Conservation (phyloP, 495 filamentous ascomycete species). For the Hamigera avellanea region DNA sequence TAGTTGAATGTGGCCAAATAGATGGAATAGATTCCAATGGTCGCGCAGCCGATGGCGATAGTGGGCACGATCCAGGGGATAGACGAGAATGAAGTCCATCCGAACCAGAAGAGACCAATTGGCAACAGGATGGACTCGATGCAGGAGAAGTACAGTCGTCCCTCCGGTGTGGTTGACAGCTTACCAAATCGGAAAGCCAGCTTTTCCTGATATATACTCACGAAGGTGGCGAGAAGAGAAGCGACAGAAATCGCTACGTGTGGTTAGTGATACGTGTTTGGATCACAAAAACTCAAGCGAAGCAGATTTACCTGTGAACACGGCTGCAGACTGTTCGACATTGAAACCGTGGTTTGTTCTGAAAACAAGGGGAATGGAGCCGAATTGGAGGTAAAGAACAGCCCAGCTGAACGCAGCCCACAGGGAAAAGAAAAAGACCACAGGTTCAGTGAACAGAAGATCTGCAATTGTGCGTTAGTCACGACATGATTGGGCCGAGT, state of each 20-base stretch:
- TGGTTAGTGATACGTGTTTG: background rate
- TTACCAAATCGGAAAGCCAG: slow-evolving; percentile 30
- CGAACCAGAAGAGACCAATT: slow-evolving; percentile 74
- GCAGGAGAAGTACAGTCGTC: slow-evolving; percentile 73
- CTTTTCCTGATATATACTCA: slow-evolving; percentile 67
- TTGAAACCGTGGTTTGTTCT: slow-evolving; percentile 55
- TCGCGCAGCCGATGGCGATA: slow-evolving; percentile 59
- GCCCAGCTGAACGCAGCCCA: slow-evolving; percentile 91
- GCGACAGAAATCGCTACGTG: slow-evolving; percentile 56
- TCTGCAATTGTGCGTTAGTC: slow-evolving; percentile 19
- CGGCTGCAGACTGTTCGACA: slow-evolving; percentile 52
- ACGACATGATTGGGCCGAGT: background rate
- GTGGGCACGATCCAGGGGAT: slow-evolving; percentile 72
- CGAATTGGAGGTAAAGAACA: slow-evolving; percentile 75
- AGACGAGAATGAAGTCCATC: slow-evolving; percentile 54
- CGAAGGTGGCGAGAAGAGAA: slow-evolving; percentile 51
- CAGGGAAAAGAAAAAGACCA: slow-evolving; percentile 89
- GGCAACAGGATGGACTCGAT: slow-evolving; percentile 58
- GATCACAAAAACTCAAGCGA: too few species aligned
- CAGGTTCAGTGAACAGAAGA: slow-evolving; percentile 78
- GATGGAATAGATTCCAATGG: slow-evolving; percentile 79
- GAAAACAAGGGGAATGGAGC: slow-evolving; percentile 71
- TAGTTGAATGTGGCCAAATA: slow-evolving; percentile 93
- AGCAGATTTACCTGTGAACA: slow-evolving; percentile 49
- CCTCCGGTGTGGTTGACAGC: slow-evolving; percentile 53